Conservation (phyloP, 768 basidiomycete species). For the Pulveroboletus sp. region DNA sequence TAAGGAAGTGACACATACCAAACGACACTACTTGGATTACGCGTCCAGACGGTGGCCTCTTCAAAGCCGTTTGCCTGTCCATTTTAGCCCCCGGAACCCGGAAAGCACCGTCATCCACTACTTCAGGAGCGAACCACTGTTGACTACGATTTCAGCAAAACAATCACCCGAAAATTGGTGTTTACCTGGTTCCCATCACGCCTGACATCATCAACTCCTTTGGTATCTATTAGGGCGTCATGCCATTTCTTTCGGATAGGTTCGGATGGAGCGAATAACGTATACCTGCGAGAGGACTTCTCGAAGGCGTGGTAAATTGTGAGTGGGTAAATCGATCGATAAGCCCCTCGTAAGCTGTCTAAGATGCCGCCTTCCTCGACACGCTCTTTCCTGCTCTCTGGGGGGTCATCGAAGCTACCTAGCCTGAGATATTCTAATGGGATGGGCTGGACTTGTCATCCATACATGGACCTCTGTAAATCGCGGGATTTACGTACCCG, state of each 20-base stretch:
- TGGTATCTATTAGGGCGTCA: slow-evolving; percentile 53
- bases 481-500: slow-evolving; percentile 44
- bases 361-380: slow-evolving; percentile 55
- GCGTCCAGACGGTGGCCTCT: slow-evolving; percentile 48
- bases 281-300: slow-evolving; percentile 59
- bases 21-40: slow-evolving; percentile 60
- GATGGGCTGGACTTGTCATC: slow-evolving; percentile 53
- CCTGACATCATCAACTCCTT: slow-evolving; percentile 57
- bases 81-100: slow-evolving; percentile 40
- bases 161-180: background rate
- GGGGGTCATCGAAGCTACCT: slow-evolving; percentile 54
- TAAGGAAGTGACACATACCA: slow-evolving; percentile 38
- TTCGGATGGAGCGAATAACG: slow-evolving; percentile 62
- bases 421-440: slow-evolving; percentile 76
- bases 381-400: slow-evolving; percentile 63
- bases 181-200: slow-evolving; percentile 71
- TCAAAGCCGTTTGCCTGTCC: slow-evolving; percentile 24
- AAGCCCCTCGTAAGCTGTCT: slow-evolving; percentile 50
- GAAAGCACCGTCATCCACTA: slow-evolving; percentile 61
- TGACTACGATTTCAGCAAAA: slow-evolving; percentile 7
- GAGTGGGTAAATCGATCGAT: slow-evolving; percentile 66
- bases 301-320: slow-evolving; percentile 68
- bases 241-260: slow-evolving; percentile 60
- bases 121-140: slow-evolving; percentile 66
- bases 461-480: slow-evolving; percentile 2